A percentile compares a stretch with the other conserved stretches of the same genome.
phyloP scores from a whole-genome alignment of 2,329 filamentous ascomycete genomes.

The Colletotrichum liaoningense region DNA sequence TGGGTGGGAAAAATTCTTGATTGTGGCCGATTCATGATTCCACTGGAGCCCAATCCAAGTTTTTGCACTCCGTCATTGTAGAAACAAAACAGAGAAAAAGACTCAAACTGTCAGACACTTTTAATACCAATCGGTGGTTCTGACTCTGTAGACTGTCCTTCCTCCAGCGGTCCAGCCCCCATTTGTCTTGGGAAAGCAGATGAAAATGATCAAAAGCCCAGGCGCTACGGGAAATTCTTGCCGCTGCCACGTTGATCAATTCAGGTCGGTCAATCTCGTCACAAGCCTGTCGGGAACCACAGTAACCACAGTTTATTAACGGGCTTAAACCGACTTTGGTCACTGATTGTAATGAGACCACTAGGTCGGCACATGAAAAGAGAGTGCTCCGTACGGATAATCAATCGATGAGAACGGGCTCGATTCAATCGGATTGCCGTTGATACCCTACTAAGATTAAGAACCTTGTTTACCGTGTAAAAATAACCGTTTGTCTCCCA shows the following conservation, averaged over 20 bases:
- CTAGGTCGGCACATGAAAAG: background rate
- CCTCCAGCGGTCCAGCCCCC: background rate
- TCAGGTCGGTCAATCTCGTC: conserved; percentile 8
- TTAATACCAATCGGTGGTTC: background rate
- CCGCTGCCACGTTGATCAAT: conserved; percentile 5
- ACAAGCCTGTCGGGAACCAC: background rate
- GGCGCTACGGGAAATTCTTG: conserved; percentile 8
- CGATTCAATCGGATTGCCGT: background rate
- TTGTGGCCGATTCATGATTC: background rate
- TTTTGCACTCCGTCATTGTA: background rate
- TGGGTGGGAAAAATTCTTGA: background rate
- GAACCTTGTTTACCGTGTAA: background rate
- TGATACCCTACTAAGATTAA: conserved; percentile 21
- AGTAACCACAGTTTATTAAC: background rate
- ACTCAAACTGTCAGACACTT: background rate
- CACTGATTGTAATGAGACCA: background rate
- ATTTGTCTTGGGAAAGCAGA: background rate
- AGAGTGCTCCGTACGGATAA: background rate
- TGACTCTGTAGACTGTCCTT: background rate
- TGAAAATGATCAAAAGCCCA: background rate
- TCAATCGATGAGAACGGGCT: background rate
- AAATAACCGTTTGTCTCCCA: conserved; percentile 9
- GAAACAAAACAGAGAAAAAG: background rate
- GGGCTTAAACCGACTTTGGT: conserved; percentile 8
- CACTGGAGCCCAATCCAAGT: background rate